These are phyloP conservation scores for Curvularia sp. DNA, from an alignment of 2,329 filamentous ascomycete genomes.

Conservation along the genomic window DNA sequence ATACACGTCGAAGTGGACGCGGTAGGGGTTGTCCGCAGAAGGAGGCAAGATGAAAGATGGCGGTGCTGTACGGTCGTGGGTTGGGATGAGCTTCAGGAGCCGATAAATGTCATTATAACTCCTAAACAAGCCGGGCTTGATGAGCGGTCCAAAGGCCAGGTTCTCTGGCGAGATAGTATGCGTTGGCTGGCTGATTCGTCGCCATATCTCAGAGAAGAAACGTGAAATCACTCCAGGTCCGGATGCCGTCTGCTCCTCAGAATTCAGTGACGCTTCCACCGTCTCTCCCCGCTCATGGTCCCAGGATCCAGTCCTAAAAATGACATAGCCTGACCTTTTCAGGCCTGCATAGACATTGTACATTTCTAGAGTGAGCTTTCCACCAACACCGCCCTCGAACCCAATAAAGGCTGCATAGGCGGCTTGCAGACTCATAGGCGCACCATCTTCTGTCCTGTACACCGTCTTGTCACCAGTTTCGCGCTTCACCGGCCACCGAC, in stretches of 20 bases:
- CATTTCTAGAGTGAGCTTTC: constrained; percentile 71
- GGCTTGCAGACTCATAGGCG: constrained; percentile 90
- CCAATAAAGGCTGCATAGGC: constrained; percentile 87
- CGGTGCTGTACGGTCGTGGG: constrained; percentile 65
- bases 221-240: constrained; percentile 39
- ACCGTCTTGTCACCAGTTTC: constrained; percentile 39
- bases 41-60: constrained; percentile 41
- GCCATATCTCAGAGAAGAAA: constrained; percentile 48
- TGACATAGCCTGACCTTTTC: constrained; percentile 80
- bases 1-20: constrained; percentile 81
- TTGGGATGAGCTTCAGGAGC: constrained; percentile 75
- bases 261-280: constrained; percentile 12
- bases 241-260: constrained; percentile 13
- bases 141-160: constrained; percentile 56
- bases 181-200: constrained; percentile 34
- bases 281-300: constrained; percentile 38
- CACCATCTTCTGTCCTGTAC: constrained; percentile 59
- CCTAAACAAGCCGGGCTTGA: constrained; percentile 61
- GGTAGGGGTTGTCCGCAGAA: constrained; percentile 64
- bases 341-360: constrained; percentile 89
- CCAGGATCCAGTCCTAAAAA: constrained; percentile 71
- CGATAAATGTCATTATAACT: constrained; percentile 73
- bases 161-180: constrained; percentile 25
- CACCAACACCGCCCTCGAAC: constrained; percentile 61
- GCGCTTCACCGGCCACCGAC: constrained; percentile 74